These are phyloP conservation scores for Xylariaceae sp. DNA, from an alignment of 2,329 filamentous ascomycete species.

Conservation along the genomic window DNA sequence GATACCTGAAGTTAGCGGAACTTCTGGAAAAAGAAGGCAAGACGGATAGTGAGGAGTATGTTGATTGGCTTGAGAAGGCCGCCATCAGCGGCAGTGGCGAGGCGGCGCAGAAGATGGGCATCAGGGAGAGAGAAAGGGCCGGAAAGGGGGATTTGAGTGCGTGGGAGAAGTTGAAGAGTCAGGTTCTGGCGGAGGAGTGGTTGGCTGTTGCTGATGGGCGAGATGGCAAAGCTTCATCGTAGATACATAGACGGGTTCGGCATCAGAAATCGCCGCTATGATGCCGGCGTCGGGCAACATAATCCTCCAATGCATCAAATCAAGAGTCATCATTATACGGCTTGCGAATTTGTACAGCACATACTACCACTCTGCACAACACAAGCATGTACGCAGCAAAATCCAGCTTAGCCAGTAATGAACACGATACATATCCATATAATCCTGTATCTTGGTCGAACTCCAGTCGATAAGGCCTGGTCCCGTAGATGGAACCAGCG, in stretches of 20 bases:
- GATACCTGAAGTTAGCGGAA: constrained; percentile 27
- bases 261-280: too few species aligned
- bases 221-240: too few species aligned
- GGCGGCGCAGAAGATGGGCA: constrained; percentile 28
- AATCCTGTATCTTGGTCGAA: not conserved
- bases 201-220: constrained; percentile 2
- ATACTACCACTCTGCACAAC: too few species aligned
- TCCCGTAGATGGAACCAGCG: not conserved
- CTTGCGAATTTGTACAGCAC: too few species aligned
- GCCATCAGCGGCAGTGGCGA: constrained; percentile 29
- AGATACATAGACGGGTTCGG: too few species aligned
- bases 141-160: constrained; percentile 12
- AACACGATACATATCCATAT: not conserved
- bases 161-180: constrained; percentile 21
- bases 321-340: too few species aligned
- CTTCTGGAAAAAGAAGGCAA: constrained; percentile 22
- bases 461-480: not conserved
- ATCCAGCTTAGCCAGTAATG: too few species aligned
- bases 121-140: constrained; percentile 16
- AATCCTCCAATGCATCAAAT: too few species aligned
- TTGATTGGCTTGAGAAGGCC: constrained; percentile 30
- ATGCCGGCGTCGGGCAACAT: too few species aligned
- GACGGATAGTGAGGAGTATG: constrained; percentile 22
- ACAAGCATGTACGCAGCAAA: too few species aligned
- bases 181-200: constrained; percentile 25